These are phyloP conservation scores for Ramichloridium luteum DNA, from an alignment of 2,329 filamentous ascomycete genomes.

Conservation along the genomic window DNA sequence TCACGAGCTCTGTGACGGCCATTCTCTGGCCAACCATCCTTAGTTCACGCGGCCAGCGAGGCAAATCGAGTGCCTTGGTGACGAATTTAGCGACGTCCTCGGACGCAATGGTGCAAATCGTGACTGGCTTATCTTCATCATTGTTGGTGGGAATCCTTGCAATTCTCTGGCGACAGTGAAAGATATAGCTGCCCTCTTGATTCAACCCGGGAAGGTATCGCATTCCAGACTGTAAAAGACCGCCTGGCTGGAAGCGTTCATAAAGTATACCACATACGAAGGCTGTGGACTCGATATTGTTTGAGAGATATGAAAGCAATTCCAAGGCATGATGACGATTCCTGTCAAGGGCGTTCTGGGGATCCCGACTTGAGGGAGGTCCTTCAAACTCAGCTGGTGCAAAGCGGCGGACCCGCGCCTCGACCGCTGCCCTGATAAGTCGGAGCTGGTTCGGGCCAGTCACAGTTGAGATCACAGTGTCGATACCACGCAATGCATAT, in stretches of 20 bases:
- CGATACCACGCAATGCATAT: slow-evolving; percentile 57
- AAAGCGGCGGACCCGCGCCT: slow-evolving; percentile 53
- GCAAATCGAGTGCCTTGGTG: slow-evolving; percentile 54
- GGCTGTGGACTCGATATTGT: slow-evolving; percentile 52
- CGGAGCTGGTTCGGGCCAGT: slow-evolving; percentile 53
- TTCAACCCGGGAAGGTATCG: slow-evolving; percentile 37
- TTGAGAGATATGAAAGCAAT: slow-evolving; percentile 43
- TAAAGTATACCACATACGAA: slow-evolving; percentile 68
- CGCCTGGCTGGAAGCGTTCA: slow-evolving; percentile 59
- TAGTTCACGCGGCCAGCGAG: slow-evolving; percentile 56
- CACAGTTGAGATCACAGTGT: slow-evolving; percentile 65
- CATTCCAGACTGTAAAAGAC: slow-evolving; percentile 46
- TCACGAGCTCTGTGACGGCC: slow-evolving; percentile 48
- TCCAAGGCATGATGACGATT: slow-evolving; percentile 45
- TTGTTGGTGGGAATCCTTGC: slow-evolving; percentile 48
- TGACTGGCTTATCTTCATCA: slow-evolving; percentile 31
- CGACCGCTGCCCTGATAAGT: slow-evolving; percentile 59
- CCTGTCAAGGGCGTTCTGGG: slow-evolving; percentile 49
- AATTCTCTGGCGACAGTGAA: slow-evolving; percentile 46
- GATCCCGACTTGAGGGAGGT: slow-evolving; percentile 41
- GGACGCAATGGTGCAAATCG: slow-evolving; percentile 55
- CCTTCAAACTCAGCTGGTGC: slow-evolving; percentile 69
- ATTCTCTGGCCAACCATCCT: slow-evolving; percentile 56
- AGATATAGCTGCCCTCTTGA: slow-evolving; percentile 51
- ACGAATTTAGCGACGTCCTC: slow-evolving; percentile 60